These are phyloP conservation scores for Vitis rupestris DNA, from an alignment of 164 flowering plant species.

Conservation along the genomic window DNA sequence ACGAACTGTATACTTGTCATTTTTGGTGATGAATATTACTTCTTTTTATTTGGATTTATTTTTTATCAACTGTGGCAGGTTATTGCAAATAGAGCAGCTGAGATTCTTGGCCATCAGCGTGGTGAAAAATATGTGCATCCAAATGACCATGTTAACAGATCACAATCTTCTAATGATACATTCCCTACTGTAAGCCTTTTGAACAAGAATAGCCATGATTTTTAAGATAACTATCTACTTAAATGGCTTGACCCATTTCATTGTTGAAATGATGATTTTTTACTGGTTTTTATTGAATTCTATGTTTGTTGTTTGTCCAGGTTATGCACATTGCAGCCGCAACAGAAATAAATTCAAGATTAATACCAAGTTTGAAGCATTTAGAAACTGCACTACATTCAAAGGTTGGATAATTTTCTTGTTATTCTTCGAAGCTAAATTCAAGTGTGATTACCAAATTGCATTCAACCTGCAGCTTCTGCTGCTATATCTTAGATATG, in stretches of 20 bases:
- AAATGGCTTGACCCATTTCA: too few relatives aligned
- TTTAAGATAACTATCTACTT: background rate
- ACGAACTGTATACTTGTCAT: background rate
- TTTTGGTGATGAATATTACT: background rate
- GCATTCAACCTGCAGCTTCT: background rate
- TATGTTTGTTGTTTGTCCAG: slow-evolving; percentile 37
- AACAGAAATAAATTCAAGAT: slow-evolving; percentile 73
- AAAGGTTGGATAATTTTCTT: slow-evolving; percentile 46
- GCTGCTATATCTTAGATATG: background rate
- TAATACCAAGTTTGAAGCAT: slow-evolving; percentile 76
- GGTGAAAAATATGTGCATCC: slow-evolving; percentile 97
- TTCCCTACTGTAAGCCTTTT: slow-evolving; percentile 85
- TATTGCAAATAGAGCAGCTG: slow-evolving; percentile 97
- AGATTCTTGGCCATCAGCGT: slow-evolving; percentile 95
- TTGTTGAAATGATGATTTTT: slow-evolving; percentile 8
- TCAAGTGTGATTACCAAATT: background rate
- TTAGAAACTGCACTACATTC: slow-evolving; percentile 67
- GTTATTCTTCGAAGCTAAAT: background rate
- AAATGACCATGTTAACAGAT: slow-evolving; percentile 95
- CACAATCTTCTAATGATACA: slow-evolving; percentile 98
- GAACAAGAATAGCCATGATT: background rate
- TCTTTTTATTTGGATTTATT: background rate
- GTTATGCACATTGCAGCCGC: slow-evolving; percentile 99
- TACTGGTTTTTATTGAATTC: slow-evolving; percentile 5
- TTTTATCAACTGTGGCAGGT: slow-evolving; percentile 48